phyloP scores from a whole-genome alignment of 257 asterid genomes.

The Avicennia marina region DNA sequence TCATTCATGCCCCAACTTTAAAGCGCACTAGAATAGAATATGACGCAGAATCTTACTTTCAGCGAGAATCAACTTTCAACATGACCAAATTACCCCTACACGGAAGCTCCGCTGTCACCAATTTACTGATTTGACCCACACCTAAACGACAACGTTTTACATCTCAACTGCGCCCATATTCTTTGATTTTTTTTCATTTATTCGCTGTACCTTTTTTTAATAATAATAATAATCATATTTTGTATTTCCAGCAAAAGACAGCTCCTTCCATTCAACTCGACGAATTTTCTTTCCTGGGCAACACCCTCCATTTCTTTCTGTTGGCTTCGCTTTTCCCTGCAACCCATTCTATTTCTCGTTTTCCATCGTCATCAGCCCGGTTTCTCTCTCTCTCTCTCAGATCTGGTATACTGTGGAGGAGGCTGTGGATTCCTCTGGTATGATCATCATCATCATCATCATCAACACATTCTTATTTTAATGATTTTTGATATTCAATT shows the following conservation, averaged over 20 bases:
- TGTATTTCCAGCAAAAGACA: conserved; percentile 20
- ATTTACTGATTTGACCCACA: no score
- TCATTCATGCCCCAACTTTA: no score
- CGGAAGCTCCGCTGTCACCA: no score
- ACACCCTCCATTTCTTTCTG: neutral
- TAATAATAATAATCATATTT: neutral
- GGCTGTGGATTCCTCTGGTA: conserved; percentile 21
- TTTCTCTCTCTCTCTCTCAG: conserved; percentile 10
- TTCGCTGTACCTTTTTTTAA: no score
- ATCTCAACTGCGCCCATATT: no score
- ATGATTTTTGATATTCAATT: neutral
- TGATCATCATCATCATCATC: no score
- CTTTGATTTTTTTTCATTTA: no score
- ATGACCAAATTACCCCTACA: no score
- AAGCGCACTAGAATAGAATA: no score
- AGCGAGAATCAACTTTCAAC: neutral
- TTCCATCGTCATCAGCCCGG: conserved; percentile 22
- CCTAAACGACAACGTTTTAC: no score
- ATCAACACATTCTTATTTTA: neutral
- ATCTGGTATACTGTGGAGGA: conserved; percentile 26
- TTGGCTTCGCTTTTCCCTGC: conserved; percentile 24
- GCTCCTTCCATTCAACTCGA: conserved; percentile 31
- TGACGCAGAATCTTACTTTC: no score
- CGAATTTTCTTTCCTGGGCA: conserved; percentile 20
- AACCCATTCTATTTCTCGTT: conserved; percentile 12